A percentile compares a stretch with the other conserved stretches of the same genome.
Conservation (phyloP, 129 eudicot species). For the Lactuca saligna region DNA sequence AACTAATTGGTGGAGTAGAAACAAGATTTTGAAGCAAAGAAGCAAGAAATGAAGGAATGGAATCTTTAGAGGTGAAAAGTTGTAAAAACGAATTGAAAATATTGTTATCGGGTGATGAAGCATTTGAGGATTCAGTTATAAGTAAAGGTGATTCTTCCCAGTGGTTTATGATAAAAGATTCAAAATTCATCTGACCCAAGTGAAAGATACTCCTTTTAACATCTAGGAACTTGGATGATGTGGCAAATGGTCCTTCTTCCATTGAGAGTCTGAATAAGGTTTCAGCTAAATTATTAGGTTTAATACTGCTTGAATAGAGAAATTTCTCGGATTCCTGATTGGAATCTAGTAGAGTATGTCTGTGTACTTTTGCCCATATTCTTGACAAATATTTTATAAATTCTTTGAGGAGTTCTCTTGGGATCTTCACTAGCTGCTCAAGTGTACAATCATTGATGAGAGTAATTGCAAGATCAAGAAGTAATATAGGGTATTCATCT, state of each 20-base stretch:
- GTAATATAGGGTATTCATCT: slow-evolving; percentile 50
- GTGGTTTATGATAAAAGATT: slow-evolving; percentile 49
- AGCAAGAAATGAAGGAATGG: slow-evolving; percentile 43
- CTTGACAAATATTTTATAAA: slow-evolving; percentile 31
- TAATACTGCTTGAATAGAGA: slow-evolving; percentile 46
- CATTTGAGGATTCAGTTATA: slow-evolving; percentile 30
- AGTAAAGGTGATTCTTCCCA: slow-evolving; percentile 86
- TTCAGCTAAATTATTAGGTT: slow-evolving; percentile 55
- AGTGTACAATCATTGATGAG: slow-evolving; percentile 61
- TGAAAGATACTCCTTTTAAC: slow-evolving; percentile 49
- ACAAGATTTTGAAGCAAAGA: slow-evolving; percentile 48
- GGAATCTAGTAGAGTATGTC: slow-evolving; percentile 28
- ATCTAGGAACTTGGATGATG: slow-evolving; percentile 26
- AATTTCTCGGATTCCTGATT: slow-evolving; percentile 16
- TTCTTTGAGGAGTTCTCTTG: slow-evolving; percentile 30
- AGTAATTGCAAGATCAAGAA: slow-evolving; percentile 53
- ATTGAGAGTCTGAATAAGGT: slow-evolving; percentile 72
- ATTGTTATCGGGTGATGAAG: slow-evolving; percentile 15
- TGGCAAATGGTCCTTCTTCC: slow-evolving; percentile 21
- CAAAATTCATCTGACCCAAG: slow-evolving; percentile 33
- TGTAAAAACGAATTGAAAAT: slow-evolving; percentile 46
- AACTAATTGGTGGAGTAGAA: slow-evolving; percentile 64
- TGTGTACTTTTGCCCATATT: slow-evolving; percentile 54
- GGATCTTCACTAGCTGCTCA: slow-evolving; percentile 55
- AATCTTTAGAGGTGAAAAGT: slow-evolving; percentile 34